Evolutionary conservation across 225 moss, liverwort and hornwort genomes (phyloP).

Genomic region (Ulota crispa): DNA sequence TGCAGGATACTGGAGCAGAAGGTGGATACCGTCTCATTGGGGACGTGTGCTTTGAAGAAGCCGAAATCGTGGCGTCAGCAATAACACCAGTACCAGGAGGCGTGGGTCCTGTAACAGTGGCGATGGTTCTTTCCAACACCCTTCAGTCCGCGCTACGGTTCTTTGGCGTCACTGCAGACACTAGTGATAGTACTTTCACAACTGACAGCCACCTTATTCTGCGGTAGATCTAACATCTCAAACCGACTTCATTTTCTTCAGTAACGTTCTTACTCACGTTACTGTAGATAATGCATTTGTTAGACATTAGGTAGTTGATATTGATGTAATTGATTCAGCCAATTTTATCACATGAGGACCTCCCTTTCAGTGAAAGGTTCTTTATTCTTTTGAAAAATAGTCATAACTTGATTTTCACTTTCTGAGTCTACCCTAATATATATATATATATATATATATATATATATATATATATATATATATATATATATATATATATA

Average conservation of each 20-base stretch:
- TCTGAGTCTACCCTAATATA: background rate
- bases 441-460: background rate
- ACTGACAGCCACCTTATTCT: constrained; percentile 40
- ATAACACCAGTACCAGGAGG: constrained; percentile 97
- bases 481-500: background rate
- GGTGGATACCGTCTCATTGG: constrained; percentile 86
- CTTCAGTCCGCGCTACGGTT: constrained; percentile 46
- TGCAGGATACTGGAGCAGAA: constrained; percentile 69
- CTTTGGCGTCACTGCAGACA: constrained; percentile 43
- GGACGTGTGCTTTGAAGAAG: constrained; percentile 94
- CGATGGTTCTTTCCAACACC: constrained; percentile 89
- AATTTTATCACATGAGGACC: constrained; percentile 17
- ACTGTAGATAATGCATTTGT: constrained; percentile 13
- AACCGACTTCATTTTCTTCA: constrained; percentile 5
- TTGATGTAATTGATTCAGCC: constrained; percentile 14
- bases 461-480: background rate
- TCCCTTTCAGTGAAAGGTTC: background rate
- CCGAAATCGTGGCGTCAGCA: constrained; percentile 72
- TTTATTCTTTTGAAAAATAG: constrained; percentile 12
- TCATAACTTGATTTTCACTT: background rate
- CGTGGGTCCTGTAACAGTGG: constrained; percentile 90
- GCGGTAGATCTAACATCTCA: constrained; percentile 11
- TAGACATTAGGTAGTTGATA: background rate
- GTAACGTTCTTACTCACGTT: background rate
- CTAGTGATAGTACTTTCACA: constrained; percentile 43